Base-by-base conservation (phyloP, 495 filamentous ascomycete genomes). In the Lentithecium fluviatile region DNA sequence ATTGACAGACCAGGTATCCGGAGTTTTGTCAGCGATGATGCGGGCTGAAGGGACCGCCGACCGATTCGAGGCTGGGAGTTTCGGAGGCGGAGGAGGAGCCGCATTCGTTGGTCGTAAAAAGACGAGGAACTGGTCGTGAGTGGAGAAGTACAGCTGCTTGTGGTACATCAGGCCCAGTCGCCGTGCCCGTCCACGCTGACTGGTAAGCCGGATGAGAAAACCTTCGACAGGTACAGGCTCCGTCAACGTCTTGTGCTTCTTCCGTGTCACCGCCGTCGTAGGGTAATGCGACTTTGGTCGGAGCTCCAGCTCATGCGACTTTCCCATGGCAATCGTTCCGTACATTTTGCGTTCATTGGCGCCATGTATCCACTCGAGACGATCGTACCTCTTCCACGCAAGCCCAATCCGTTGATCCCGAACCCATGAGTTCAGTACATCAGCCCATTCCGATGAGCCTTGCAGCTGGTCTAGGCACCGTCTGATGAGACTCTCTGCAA, bases 361-460 rank as follows among this genome's bases (percentile, higher is more conserved):
- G 17, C 87, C 87, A 71, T 86, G 79, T 6, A 90, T 73, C 87
- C 87, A 90, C 70, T 90, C 87, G 8, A 90, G 73, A 13, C 87
- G 80, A 65, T 90, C 87, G 66, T 89, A 90, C 34, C 87, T 78
- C 67, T 85, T 87, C 87, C 87, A 90, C 15, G 85, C 87, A 51
- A 90, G 76, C 1, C 87, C 87, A 75, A 90, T 84, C 26, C 80
- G 83, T 56, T 86, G 80, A 29, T 80, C 71, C 42, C 77, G 78
- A 17, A 80, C 72, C 87, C 87, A 90, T 29, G 73, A 58, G 20
- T 81, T 75, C 8, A 89, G 59, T 0, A 89, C 80, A 46, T 87
- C 80, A 2, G 73, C 71, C 85, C 86, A 90, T 64, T 88, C 84
- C 0, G 78, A 71, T 13, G 77, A 74, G 13, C 80, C 75, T 65